Evolutionary conservation across 768 basidiomycete species (phyloP).

Genomic region (Tubosaeta sp.): DNA sequence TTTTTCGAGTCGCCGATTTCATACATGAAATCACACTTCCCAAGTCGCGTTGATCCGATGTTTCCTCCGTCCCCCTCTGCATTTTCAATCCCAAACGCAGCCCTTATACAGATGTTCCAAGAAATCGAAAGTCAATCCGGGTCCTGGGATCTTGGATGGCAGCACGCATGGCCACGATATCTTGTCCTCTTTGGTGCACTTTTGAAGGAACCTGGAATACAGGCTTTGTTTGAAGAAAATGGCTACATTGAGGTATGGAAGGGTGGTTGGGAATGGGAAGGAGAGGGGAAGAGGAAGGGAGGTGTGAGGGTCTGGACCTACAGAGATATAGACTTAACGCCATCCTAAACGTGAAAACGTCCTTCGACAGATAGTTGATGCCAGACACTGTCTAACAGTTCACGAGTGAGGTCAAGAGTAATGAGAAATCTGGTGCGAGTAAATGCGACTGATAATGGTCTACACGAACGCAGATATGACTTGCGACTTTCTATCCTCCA

Average conservation of each 20-base stretch:
- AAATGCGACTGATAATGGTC: slow-evolving; percentile 5
- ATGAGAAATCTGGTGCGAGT: not conserved
- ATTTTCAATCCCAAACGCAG: slow-evolving; percentile 43
- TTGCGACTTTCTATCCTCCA: not conserved
- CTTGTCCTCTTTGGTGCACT: slow-evolving; percentile 83
- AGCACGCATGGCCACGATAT: slow-evolving; percentile 77
- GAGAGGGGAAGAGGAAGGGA: slow-evolving; percentile 53
- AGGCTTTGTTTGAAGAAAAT: slow-evolving; percentile 40
- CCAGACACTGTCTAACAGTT: not conserved
- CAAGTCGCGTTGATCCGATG: slow-evolving; percentile 48
- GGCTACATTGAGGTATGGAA: slow-evolving; percentile 68
- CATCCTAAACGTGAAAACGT: not conserved
- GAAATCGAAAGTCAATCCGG: slow-evolving; percentile 26
- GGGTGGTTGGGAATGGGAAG: slow-evolving; percentile 75
- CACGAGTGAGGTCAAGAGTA: not conserved
- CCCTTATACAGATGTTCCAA: slow-evolving; percentile 20
- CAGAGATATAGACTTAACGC: not conserved
- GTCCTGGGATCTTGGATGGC: slow-evolving; percentile 41
- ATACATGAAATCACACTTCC: slow-evolving; percentile 70
- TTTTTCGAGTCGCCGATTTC: slow-evolving; percentile 70
- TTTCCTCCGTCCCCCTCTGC: slow-evolving; percentile 66
- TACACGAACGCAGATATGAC: not conserved
- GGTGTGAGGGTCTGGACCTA: slow-evolving; percentile 66
- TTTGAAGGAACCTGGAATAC: slow-evolving; percentile 49
- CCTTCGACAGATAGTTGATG: not conserved